Base-by-base conservation (phyloP, 257 asterid genomes). In the Solanum habrochaites region DNA sequence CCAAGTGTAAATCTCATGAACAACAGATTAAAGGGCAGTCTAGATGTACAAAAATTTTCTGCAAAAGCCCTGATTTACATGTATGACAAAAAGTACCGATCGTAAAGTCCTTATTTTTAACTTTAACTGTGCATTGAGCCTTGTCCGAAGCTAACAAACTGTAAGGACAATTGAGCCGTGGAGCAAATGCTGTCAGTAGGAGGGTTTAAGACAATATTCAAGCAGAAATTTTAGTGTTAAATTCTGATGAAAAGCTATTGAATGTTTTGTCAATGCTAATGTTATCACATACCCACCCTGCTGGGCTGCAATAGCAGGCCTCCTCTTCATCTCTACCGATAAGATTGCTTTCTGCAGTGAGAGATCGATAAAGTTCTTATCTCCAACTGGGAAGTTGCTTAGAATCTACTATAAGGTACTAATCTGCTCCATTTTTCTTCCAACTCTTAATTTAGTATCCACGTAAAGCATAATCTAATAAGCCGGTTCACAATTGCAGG, bases 91-190 rank as follows among this genome's bases (percentile, higher is more conserved):
- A 23, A 42, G 35, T 23, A 75, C 9, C 5, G 37, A 25, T 13
- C 20, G 2, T 13, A 0, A 5, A 12, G 31, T 4, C 4, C 10
- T 69, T 16, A 67, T 67, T 27, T 29, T 13, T 0, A 13, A 35
- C 27, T 43, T 16, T 15, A 3, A 64, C 0, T 25, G 2, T 87
- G 91, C 90, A 92, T 92, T 92, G 78, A 88, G 86, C 83, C 85
- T 92, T n/a, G 71, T 0, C 71, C 71, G 8, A 64, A 11, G 3
- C 4, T n/a, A 64, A 64, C 16, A 64, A 64, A 64, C 71, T 4
- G 71, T 64, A 5, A 16, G 71, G 71, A 23, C 23, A 60, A 60
- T 60, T 60, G 15, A 60, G 69, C 69, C 69, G 23, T 60, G 69
- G 69, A 4, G 29, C 69, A 0, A 23, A 9, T 9, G 4, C 29